phyloP scores from a whole-genome alignment of 768 basidiomycete species.

The Suillus cothurnatus region DNA sequence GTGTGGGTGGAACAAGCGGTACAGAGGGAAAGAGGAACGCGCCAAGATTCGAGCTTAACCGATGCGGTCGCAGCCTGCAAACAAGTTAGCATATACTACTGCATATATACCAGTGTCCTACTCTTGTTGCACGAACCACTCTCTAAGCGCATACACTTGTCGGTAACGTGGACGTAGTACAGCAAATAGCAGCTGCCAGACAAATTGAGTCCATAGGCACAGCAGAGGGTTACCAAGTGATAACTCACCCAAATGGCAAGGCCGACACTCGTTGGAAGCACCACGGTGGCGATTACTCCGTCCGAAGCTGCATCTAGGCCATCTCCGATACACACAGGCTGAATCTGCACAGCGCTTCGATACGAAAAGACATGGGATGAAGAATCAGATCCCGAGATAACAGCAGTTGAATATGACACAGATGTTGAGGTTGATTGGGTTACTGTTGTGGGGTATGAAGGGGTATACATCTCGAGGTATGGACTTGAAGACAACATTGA shows the following conservation, averaged over 20 bases:
- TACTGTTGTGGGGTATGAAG: conserved; percentile 37
- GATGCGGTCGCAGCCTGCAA: conserved; percentile 62
- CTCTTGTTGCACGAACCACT: conserved; percentile 78
- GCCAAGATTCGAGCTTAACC: conserved; percentile 57
- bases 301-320: conserved; percentile 64
- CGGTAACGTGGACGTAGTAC: conserved; percentile 67
- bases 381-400: conserved; percentile 9
- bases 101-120: conserved; percentile 38
- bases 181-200: conserved; percentile 61
- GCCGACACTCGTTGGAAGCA: conserved; percentile 61
- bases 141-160: conserved; percentile 70
- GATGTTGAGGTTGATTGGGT: conserved; percentile 33
- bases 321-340: conserved; percentile 60
- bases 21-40: conserved; percentile 74
- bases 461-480: conserved; percentile 24
- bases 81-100: conserved; percentile 15
- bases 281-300: conserved; percentile 59
- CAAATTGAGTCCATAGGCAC: neutral
- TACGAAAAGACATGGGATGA: conserved; percentile 13
- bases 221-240: neutral
- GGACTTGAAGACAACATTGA: conserved; percentile 13
- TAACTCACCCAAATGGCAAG: conserved; percentile 68
- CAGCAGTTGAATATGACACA: conserved; percentile 7
- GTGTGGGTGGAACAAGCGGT: conserved; percentile 61
- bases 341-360: conserved; percentile 16